These are phyloP conservation scores for Xylaria polymorpha DNA, from an alignment of 2,329 filamentous ascomycete species.

Conservation along the genomic window DNA sequence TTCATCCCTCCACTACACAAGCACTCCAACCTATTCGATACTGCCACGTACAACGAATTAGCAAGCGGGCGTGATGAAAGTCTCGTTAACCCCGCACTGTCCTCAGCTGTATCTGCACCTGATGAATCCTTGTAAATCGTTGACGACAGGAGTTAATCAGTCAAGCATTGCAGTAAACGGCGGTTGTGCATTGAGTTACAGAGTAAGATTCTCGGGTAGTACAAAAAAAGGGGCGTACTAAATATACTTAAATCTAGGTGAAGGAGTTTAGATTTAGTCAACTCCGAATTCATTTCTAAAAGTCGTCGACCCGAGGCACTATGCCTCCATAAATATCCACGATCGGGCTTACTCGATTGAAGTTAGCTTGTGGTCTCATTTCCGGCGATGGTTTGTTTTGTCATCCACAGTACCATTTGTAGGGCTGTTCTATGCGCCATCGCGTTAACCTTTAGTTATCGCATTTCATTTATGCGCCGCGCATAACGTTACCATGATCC, in stretches of 20 bases:
- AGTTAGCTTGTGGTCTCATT: slow-evolving; percentile 6
- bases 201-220: neutral
- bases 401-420: slow-evolving; percentile 8
- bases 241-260: neutral
- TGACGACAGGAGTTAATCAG: neutral
- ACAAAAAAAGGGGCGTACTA: neutral
- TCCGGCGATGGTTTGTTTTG: neutral
- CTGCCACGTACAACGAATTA: slow-evolving; percentile 4
- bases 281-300: neutral
- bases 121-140: neutral
- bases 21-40: slow-evolving; percentile 1
- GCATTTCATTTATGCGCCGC: slow-evolving; percentile 16
- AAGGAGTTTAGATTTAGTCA: neutral
- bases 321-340: neutral
- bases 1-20: neutral
- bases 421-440: slow-evolving; percentile 8
- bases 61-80: neutral
- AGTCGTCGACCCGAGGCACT: neutral
- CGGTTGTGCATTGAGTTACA: neutral
- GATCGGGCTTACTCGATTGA: neutral
- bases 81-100: neutral
- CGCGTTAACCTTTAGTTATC: neutral
- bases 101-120: neutral
- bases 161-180: neutral
- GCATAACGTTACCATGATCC: slow-evolving; percentile 37